Percentiles rank a stretch among this genome's conserved stretches.
Evolutionary conservation across 257 asterid species (phyloP).

Genomic region (Penstemon barbatus): DNA sequence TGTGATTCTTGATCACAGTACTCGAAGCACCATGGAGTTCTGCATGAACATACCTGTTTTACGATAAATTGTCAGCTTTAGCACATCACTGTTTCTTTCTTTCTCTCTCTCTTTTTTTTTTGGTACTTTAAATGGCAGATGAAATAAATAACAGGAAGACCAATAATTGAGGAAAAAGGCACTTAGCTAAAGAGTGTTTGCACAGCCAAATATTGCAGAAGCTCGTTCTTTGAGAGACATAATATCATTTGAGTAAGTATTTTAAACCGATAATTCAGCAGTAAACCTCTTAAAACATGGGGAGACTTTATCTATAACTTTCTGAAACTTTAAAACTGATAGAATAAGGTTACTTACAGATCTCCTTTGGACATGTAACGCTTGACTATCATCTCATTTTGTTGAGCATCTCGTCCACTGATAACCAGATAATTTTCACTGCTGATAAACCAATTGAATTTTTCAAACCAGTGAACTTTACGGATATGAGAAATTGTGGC

Average conservation of each 20-base stretch:
- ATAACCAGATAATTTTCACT: conserved; percentile 94
- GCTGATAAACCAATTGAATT: conserved; percentile 98
- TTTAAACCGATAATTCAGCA: conserved; percentile 13
- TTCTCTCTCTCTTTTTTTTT: too few species aligned
- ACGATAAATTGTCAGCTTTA: conserved; percentile 26
- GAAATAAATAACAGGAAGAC: conserved; percentile 1
- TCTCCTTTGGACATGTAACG: conserved; percentile 99
- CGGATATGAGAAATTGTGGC: conserved; percentile 96
- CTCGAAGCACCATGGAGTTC: conserved; percentile 99
- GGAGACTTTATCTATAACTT: conserved; percentile 11
- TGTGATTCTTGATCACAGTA: conserved; percentile 96
- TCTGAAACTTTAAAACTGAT: background rate
- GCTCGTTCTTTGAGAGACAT: background rate
- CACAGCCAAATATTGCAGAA: background rate
- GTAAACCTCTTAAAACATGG: background rate
- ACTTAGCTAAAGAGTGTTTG: conserved; percentile 12
- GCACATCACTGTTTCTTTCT: conserved; percentile 22
- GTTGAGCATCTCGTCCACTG: conserved; percentile 98
- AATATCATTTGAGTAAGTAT: conserved; percentile 1
- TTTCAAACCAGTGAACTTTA: conserved; percentile 99
- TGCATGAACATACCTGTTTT: conserved; percentile 87
- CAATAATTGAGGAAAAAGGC: conserved; percentile 22
- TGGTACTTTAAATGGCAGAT: background rate
- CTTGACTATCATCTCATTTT: conserved; percentile 97
- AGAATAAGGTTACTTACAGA: conserved; percentile 60